Conservation (phyloP, 768 basidiomycete species). For the Amanita pseudoporphyria region DNA sequence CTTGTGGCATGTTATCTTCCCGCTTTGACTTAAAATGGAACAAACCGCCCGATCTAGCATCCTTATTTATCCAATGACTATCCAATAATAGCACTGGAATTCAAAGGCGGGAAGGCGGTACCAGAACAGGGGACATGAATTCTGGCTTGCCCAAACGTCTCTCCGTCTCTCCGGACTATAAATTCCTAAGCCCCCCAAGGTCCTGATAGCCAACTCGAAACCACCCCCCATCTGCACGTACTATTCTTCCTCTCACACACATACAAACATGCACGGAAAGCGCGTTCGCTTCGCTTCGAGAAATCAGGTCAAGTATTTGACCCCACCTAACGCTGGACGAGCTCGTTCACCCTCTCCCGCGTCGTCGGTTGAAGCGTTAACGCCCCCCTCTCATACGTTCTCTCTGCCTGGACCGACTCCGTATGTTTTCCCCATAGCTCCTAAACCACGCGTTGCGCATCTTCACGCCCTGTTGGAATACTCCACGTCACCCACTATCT, state of each 20-base stretch:
- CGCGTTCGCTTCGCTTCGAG: background rate
- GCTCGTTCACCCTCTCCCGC: constrained; percentile 1
- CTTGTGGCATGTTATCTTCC: background rate
- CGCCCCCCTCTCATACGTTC: constrained; percentile 1
- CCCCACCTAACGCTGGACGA: background rate
- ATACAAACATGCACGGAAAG: background rate
- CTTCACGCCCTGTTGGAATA: constrained; percentile 20
- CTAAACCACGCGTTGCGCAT: background rate
- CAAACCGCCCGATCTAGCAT: background rate
- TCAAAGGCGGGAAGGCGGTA: background rate
- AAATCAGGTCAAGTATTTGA: background rate
- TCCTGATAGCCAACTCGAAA: background rate
- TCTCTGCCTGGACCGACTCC: constrained; percentile 1
- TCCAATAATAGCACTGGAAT: background rate
- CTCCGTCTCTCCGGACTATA: background rate
- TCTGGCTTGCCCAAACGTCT: background rate
- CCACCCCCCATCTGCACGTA: background rate
- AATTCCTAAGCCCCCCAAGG: background rate
- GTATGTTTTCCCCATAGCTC: background rate
- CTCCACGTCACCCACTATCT: constrained; percentile 14
- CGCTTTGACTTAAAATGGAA: background rate
- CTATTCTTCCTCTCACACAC: background rate
- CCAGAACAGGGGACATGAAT: background rate
- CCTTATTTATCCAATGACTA: too few species aligned
- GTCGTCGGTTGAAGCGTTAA: background rate